Evolutionary conservation across 2,329 filamentous ascomycete species (phyloP).

Genomic region (Mycosphaerelloides madeirae): DNA sequence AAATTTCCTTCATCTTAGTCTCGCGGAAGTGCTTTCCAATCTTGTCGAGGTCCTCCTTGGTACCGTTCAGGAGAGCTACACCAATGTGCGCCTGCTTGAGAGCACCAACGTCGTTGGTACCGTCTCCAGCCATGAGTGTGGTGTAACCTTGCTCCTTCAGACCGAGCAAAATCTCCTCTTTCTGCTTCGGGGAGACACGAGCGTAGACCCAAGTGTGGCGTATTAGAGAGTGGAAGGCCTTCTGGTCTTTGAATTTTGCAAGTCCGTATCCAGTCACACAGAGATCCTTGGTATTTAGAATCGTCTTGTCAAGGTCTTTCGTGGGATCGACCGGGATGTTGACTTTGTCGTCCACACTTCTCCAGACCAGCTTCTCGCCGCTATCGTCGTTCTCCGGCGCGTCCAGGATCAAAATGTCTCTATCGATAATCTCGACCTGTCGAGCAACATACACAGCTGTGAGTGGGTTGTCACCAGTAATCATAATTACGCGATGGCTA

Average conservation of each 20-base stretch:
- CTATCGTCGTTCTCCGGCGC: conserved; percentile 84
- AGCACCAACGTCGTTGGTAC: conserved; percentile 95
- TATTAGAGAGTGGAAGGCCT: conserved; percentile 70
- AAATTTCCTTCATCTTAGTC: conserved; percentile 97
- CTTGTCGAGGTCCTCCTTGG: conserved; percentile 80
- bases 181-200: conserved; percentile 96
- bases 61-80: conserved; percentile 91
- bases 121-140: conserved; percentile 96
- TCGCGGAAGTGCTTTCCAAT: conserved; percentile 92
- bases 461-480: conserved; percentile 95
- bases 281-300: conserved; percentile 80
- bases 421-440: conserved; percentile 95
- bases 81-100: conserved; percentile 97
- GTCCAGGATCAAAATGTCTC: conserved; percentile 90
- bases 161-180: conserved; percentile 95
- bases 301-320: conserved; percentile 72
- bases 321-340: conserved; percentile 81
- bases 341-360: conserved; percentile 85
- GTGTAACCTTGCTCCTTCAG: conserved; percentile 97
- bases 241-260: conserved; percentile 77
- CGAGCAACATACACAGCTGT: conserved; percentile 93
- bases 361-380: conserved; percentile 82
- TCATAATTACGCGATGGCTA: conserved; percentile 98
- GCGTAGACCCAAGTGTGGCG: conserved; percentile 96
- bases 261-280: conserved; percentile 95